Conservation (phyloP, 2,329 filamentous ascomycete genomes). For the Fusarium longipes region DNA sequence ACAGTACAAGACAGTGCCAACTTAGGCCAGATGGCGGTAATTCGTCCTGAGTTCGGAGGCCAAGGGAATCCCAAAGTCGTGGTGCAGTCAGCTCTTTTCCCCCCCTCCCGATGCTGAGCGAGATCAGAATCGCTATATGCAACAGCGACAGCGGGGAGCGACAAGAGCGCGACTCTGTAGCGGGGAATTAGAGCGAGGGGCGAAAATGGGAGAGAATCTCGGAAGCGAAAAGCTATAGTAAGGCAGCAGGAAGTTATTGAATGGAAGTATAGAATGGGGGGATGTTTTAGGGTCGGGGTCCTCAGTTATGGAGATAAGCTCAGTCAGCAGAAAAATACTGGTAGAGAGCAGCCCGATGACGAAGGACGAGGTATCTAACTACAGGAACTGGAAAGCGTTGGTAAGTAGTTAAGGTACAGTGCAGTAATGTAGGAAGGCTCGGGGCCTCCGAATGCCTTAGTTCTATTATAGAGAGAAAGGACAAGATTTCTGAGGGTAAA, state of each 20-base stretch:
- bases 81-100: background rate
- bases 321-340: slow-evolving; percentile 24
- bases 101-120: background rate
- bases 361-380: slow-evolving; percentile 13
- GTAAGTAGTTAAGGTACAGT: background rate
- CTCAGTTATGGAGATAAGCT: slow-evolving; percentile 13
- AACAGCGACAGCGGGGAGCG: background rate
- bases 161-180: slow-evolving; percentile 9
- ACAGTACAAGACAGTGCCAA: slow-evolving; percentile 4
- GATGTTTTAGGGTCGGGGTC: background rate
- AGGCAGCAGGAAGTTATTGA: background rate
- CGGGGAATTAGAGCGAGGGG: slow-evolving; percentile 8
- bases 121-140: background rate
- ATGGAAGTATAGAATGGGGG: background rate
- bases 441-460: slow-evolving; percentile 24
- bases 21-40: background rate
- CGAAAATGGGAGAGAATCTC: slow-evolving; percentile 2
- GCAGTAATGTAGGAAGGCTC: slow-evolving; percentile 15
- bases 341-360: slow-evolving; percentile 24
- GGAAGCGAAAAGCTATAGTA: slow-evolving; percentile 12
- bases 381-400: background rate
- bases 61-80: slow-evolving; percentile 6
- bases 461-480: slow-evolving; percentile 23
- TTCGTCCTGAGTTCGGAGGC: background rate
- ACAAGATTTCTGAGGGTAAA: slow-evolving; percentile 14